Evolutionary conservation across 371 early-diverging fungal species (phyloP).

Genomic region (Gilbertella persicaria): DNA sequence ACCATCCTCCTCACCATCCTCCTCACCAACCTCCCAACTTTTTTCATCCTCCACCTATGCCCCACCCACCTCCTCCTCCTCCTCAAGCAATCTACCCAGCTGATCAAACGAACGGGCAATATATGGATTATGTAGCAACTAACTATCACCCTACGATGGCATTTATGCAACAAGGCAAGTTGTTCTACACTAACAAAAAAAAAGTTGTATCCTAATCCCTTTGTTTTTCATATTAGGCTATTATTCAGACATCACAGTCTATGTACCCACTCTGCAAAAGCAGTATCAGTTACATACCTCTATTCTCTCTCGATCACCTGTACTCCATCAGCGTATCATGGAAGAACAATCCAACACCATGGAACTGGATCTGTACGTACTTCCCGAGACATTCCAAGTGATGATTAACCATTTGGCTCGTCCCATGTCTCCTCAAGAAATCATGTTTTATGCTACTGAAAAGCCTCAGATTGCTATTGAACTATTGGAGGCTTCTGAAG

Average conservation of each 20-base stretch:
- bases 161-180: constrained; percentile 23
- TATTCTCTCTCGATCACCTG: constrained; percentile 42
- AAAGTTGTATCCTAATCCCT: neutral
- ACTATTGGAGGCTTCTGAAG: constrained; percentile 37
- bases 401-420: constrained; percentile 38
- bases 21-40: constrained; percentile 21
- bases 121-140: constrained; percentile 20
- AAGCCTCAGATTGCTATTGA: constrained; percentile 41
- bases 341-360: constrained; percentile 24
- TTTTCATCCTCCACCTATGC: constrained; percentile 10
- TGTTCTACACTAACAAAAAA: too few species aligned
- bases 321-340: constrained; percentile 33
- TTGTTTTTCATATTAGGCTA: constrained; percentile 20
- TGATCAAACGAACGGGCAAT: constrained; percentile 19
- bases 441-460: constrained; percentile 34
- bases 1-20: constrained; percentile 12
- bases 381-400: constrained; percentile 34
- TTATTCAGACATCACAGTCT: constrained; percentile 39
- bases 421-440: constrained; percentile 34
- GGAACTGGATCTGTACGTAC: constrained; percentile 31
- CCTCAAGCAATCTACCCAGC: constrained; percentile 24
- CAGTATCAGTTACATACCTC: constrained; percentile 29
- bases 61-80: constrained; percentile 16
- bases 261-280: constrained; percentile 36
- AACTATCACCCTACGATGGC: constrained; percentile 15